Percentiles rank a stretch among this genome's conserved stretches.
Conservation (phyloP, 2,329 filamentous ascomycete genomes). For the Monosporascus ibericus region DNA sequence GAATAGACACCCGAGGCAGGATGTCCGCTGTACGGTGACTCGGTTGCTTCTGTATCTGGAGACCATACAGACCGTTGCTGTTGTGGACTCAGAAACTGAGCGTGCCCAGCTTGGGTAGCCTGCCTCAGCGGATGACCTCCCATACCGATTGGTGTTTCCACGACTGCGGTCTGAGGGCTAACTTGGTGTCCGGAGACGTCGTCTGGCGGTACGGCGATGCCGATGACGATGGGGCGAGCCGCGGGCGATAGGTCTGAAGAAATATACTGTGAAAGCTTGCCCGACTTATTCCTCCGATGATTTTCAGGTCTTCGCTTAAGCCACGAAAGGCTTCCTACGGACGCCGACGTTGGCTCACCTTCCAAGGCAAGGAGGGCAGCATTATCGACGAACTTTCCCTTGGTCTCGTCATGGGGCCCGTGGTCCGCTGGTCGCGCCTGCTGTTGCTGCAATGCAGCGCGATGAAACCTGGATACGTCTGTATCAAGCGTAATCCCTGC, state of each 20-base stretch:
- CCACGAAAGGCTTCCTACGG: slow-evolving; percentile 54
- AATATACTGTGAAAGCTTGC: slow-evolving; percentile 17
- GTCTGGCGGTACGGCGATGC: slow-evolving; percentile 58
- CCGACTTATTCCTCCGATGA: slow-evolving; percentile 12
- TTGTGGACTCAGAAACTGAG: slow-evolving; percentile 21
- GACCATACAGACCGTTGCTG: slow-evolving; percentile 52
- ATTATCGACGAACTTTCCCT: slow-evolving; percentile 50
- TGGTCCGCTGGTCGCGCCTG: slow-evolving; percentile 22
- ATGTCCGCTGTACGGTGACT: slow-evolving; percentile 35
- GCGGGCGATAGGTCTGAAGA: slow-evolving; percentile 55
- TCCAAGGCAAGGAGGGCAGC: slow-evolving; percentile 55
- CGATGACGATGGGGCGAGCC: slow-evolving; percentile 67
- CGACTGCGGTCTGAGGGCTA: slow-evolving; percentile 44
- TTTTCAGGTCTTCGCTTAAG: slow-evolving; percentile 35
- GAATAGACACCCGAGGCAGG: slow-evolving; percentile 58
- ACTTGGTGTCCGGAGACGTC: slow-evolving; percentile 37
- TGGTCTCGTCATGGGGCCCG: slow-evolving; percentile 17
- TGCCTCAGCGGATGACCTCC: slow-evolving; percentile 15
- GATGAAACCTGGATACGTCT: slow-evolving; percentile 52
- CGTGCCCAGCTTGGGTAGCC: slow-evolving; percentile 12
- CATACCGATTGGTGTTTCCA: slow-evolving; percentile 34
- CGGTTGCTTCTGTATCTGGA: slow-evolving; percentile 52
- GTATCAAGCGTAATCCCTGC: slow-evolving; percentile 65
- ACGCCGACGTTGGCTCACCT: slow-evolving; percentile 46
- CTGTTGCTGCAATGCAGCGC: slow-evolving; percentile 35